phyloP scores from a whole-genome alignment of 176 grass and related monocot genomes.

The Guadua angustifolia region DNA sequence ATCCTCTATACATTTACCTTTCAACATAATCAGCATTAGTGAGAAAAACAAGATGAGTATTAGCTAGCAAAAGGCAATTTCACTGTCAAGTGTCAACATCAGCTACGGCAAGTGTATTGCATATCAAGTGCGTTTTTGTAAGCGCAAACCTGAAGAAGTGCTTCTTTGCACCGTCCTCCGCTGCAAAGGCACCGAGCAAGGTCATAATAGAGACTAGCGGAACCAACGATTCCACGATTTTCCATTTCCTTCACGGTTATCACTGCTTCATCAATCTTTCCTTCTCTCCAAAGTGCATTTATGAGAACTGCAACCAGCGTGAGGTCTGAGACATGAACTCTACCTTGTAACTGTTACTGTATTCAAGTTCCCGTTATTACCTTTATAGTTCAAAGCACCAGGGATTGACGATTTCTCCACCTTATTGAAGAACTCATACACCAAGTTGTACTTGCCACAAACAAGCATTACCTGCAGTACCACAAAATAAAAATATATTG shows the following conservation, averaged over 20 bases:
- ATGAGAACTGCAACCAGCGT: constrained; percentile 67
- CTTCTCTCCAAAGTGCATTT: constrained; percentile 96
- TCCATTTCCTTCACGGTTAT: constrained; percentile 93
- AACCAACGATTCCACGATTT: constrained; percentile 84
- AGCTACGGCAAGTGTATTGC: constrained; percentile 16
- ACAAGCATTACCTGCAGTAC: constrained; percentile 83
- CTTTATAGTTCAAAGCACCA: constrained; percentile 89
- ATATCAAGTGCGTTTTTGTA: constrained; percentile 36
- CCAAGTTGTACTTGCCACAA: constrained; percentile 93
- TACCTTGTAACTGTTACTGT: not conserved
- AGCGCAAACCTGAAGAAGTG: constrained; percentile 77
- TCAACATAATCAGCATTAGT: not conserved
- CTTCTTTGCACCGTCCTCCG: constrained; percentile 79
- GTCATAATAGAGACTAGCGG: constrained; percentile 95
- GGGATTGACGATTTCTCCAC: constrained; percentile 71
- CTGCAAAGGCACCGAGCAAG: constrained; percentile 96
- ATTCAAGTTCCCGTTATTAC: constrained; percentile 49
- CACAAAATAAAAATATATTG: constrained; percentile 30
- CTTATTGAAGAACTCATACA: constrained; percentile 92
- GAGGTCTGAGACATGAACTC: constrained; percentile 30
- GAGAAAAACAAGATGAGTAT: constrained; percentile 16
- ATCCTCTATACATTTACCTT: not conserved
- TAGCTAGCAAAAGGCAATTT: constrained; percentile 17
- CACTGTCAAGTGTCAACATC: not conserved
- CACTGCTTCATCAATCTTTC: constrained; percentile 80